Percentiles rank a stretch among this genome's conserved stretches.
These are phyloP conservation scores for Magnusiomyces magnusii DNA, from an alignment of 1,139 yeast genomes.

Conservation along the genomic window DNA sequence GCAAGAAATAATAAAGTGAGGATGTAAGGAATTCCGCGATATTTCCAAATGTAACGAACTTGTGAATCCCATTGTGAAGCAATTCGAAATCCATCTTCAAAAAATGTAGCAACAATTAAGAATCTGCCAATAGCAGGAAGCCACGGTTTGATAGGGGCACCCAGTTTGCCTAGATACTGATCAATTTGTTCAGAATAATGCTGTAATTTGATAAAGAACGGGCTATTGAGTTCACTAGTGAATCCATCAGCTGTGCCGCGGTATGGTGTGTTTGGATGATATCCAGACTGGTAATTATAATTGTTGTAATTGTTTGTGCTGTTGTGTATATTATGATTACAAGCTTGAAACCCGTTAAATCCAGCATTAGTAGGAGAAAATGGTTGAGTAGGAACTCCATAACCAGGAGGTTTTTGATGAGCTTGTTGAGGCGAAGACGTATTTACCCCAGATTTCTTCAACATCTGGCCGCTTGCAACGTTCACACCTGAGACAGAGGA, in stretches of 20 bases:
- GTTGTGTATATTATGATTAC: no score
- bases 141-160: constrained; percentile 37
- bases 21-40: constrained; percentile 73
- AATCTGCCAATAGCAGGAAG: constrained; percentile 81
- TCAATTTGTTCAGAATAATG: constrained; percentile 29
- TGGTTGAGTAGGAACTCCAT: background rate
- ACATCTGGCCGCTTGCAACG: background rate
- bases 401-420: background rate
- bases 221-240: background rate
- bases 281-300: background rate
- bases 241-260: background rate
- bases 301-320: background rate
- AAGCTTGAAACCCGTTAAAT: no score
- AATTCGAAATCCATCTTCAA: constrained; percentile 84
- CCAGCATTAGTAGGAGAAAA: background rate
- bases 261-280: background rate
- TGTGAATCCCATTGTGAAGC: constrained; percentile 88
- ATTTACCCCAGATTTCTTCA: background rate
- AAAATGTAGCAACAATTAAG: constrained; percentile 87
- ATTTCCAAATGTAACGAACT: constrained; percentile 72
- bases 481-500: background rate
- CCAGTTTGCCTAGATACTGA: constrained; percentile 30
- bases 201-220: background rate
- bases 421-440: background rate
- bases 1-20: constrained; percentile 62